phyloP scores from a whole-genome alignment of 345 rosid species.

The Iberis pinnata region DNA sequence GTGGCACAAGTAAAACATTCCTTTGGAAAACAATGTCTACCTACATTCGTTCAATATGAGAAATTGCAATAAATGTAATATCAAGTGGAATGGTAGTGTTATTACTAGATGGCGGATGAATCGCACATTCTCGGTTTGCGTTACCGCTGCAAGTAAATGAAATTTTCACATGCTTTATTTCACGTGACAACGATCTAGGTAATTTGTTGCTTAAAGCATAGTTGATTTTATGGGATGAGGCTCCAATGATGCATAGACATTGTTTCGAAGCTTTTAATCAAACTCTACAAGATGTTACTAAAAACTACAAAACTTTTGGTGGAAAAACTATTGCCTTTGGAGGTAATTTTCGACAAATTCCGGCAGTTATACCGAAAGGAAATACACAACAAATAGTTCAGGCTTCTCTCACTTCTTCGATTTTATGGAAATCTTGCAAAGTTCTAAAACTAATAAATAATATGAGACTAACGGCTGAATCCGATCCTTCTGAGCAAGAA shows the following conservation, averaged over 20 bases:
- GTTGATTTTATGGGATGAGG: neutral
- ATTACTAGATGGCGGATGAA: neutral
- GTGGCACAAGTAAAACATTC: neutral
- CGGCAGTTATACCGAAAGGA: neutral
- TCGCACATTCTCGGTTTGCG: neutral
- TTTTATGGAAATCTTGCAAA: neutral
- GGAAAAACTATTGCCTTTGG: neutral
- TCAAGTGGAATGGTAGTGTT: neutral
- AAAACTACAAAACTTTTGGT: neutral
- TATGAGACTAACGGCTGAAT: neutral
- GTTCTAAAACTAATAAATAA: neutral
- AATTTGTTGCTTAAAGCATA: too few relatives aligned
- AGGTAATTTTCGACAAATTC: neutral
- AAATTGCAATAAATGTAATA: neutral
- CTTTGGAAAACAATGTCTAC: neutral
- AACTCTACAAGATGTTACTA: neutral
- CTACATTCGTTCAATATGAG: neutral
- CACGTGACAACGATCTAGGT: neutral
- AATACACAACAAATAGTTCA: neutral
- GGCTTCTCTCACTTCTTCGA: neutral
- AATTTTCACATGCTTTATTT: neutral
- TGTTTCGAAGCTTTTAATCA: neutral
- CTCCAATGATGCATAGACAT: neutral
- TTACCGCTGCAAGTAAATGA: neutral
- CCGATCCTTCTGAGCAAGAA: neutral